Base-by-base conservation (phyloP, 768 basidiomycete species). In the Daedalea quercina region DNA sequence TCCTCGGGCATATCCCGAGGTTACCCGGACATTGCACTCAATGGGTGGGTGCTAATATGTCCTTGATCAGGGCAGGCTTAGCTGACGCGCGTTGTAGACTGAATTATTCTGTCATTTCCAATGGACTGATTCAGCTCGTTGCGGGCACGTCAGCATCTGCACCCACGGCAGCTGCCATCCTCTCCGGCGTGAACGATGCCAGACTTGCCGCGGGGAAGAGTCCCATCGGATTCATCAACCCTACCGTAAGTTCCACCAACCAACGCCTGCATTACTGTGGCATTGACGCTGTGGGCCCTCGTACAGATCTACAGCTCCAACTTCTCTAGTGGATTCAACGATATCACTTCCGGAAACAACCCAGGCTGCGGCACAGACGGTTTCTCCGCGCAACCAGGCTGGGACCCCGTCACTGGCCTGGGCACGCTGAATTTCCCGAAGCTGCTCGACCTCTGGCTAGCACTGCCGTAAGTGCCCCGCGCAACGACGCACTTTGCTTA, bases 141-240 rank as follows among this genome's bases (percentile, higher is more conserved):
- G 74, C 68, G 0, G 87, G 87, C 33, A 89, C 87, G 0, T 85
- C 84, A 8, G 79, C 80, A 1, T 63, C 84, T 0, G 59, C 81
- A 9, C 86, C 86, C 0, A 71, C 82, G 0, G 82, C 88, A 49
- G 76, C 86, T 3, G 76, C 73, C n/a, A 69, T 88, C 44, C 69
- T 87, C 12, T 74, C 84, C 6, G 75, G 86, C 55, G 65, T 87
- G 26, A 72, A 71, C 52, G 69, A 68, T 50, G 63, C 61, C 19
- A 60, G 61, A n/a, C 50, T 71, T 31, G 58, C 66, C 9, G 46
- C 54, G 4, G 65, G 67, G 1, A 64, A 63, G 48, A 44, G 53
- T 2, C 52, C 70, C 1, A 62, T 72, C 9, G 71, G 71, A 1
- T 72, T 69, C 64, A 60, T 72, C 49, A 70, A 71, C 57, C 69